Base-by-base conservation (phyloP, 768 basidiomycete species). In the Kwoniella mangroviensis region DNA sequence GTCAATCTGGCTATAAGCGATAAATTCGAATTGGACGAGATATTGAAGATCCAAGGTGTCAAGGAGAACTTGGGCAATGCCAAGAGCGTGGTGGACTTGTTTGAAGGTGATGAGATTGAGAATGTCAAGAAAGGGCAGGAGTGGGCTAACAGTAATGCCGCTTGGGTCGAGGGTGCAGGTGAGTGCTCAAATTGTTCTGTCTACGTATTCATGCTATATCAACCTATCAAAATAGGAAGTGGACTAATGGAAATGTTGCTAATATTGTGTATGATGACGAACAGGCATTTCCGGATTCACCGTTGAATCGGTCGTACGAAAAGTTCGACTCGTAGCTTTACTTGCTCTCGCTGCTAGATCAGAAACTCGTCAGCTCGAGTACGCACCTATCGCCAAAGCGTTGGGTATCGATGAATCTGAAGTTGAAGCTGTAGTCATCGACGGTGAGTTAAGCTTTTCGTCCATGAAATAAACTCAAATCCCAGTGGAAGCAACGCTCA, bases 361-460 rank as follows among this genome's bases (percentile, higher is more conserved):
- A 9, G 24, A 69, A 43, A 64, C 75, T 26, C 73, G 75, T 41
- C 73, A 76, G 42, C 58, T 83, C 6, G 21, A 63, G 19, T 83
- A 83, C 63, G 52, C 75, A 17, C 71, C 77, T 28, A 65, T 79
- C 42, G 79, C 80, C 13, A 26, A 56, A 4, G 75, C 80, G 9
- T 71, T 83, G 22, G 51, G 59, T n/a, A 69, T 81, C 22, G 69
- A 73, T 19, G 72, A 73, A 40, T 62, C 74, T n/a, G 75, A 81
- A n/a, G 80, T 83, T 15, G 82, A 83, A 63, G 60, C 71, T 34
- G 81, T 79, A 78, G 79, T 81, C 55, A 80, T 83, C 51, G 82
- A 83, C 55, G 81, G 79, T 81, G 54, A 64, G 78, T 73, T 40
- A 15, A 62, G 60, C 34, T 34, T 34, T 34, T 34, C 34, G 34